Conservation (phyloP, 306 rosid genomes). For the Trifolium subterraneum region DNA sequence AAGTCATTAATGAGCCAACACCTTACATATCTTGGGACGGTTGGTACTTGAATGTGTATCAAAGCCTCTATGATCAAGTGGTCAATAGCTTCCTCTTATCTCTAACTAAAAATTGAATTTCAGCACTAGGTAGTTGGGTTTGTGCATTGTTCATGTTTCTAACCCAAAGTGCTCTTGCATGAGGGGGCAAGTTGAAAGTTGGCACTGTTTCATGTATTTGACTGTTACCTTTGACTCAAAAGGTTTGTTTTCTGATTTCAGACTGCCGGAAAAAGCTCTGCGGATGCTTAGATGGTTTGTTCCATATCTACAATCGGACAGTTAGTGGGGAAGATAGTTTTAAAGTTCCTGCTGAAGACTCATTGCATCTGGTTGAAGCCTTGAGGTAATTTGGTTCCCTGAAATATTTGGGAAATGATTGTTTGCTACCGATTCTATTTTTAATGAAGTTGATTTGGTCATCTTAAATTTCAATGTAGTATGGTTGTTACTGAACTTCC, state of each 20-base stretch:
- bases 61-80: conserved; percentile 12
- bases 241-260: conserved; percentile 45
- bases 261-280: conserved; percentile 97
- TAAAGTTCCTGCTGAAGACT: conserved; percentile 95
- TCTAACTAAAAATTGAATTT: conserved; percentile 10
- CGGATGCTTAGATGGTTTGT: conserved; percentile 92
- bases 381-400: conserved; percentile 62
- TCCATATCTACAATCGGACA: conserved; percentile 84
- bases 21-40: conserved; percentile 15
- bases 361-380: conserved; percentile 95
- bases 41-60: conserved; percentile 15
- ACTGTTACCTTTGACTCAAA: conserved; percentile 21
- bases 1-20: background rate
- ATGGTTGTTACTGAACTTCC: conserved; percentile 95
- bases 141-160: conserved; percentile 18
- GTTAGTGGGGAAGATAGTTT: conserved; percentile 87
- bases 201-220: background rate
- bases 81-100: background rate
- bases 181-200: conserved; percentile 8
- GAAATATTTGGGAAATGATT: conserved; percentile 25
- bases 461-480: conserved; percentile 54
- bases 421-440: conserved; percentile 38
- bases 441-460: conserved; percentile 42
- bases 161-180: conserved; percentile 8
- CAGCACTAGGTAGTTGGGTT: background rate